A percentile compares a stretch with the other conserved stretches of the same genome.
Evolutionary conservation across 495 filamentous ascomycete species (phyloP).

Genomic region (Cercophora sp.): DNA sequence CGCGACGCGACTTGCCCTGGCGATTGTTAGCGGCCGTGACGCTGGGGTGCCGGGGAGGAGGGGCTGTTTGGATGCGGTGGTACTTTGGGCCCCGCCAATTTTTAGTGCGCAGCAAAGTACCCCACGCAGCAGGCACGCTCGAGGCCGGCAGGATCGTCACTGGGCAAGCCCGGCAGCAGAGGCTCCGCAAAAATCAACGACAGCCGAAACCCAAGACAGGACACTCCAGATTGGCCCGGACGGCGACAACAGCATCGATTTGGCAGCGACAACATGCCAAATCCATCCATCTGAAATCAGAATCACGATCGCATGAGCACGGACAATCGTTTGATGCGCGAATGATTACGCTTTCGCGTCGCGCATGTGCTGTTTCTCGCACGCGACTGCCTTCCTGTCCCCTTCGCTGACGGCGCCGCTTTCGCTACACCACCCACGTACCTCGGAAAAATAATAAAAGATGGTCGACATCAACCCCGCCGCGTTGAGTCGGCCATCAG

Average conservation of each 20-base stretch:
- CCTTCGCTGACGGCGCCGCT: conserved; percentile 9
- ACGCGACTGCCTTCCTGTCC: too few species aligned
- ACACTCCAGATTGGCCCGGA: conserved; percentile 9
- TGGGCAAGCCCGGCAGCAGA: neutral
- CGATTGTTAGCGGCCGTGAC: too few species aligned
- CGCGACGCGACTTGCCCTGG: conserved; percentile 21
- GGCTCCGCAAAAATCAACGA: conserved; percentile 28
- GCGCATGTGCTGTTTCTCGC: conserved; percentile 38
- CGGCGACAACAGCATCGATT: conserved; percentile 21
- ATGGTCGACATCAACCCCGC: conserved; percentile 87
- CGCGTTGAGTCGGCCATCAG: conserved; percentile 64
- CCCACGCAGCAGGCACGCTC: neutral
- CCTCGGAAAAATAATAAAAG: conserved; percentile 8
- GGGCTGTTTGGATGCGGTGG: neutral
- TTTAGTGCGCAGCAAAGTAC: neutral
- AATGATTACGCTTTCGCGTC: conserved; percentile 37
- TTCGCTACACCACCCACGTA: conserved; percentile 4
- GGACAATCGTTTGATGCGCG: conserved; percentile 28
- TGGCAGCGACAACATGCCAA: conserved; percentile 28
- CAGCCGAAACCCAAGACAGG: conserved; percentile 20
- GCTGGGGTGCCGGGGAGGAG: neutral
- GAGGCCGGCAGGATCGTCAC: neutral
- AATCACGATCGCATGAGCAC: conserved; percentile 37
- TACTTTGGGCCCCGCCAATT: neutral
- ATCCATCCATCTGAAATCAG: conserved; percentile 34